phyloP scores from a whole-genome alignment of 2,329 filamentous ascomycete genomes.

The Fusarium protoensiforme region DNA sequence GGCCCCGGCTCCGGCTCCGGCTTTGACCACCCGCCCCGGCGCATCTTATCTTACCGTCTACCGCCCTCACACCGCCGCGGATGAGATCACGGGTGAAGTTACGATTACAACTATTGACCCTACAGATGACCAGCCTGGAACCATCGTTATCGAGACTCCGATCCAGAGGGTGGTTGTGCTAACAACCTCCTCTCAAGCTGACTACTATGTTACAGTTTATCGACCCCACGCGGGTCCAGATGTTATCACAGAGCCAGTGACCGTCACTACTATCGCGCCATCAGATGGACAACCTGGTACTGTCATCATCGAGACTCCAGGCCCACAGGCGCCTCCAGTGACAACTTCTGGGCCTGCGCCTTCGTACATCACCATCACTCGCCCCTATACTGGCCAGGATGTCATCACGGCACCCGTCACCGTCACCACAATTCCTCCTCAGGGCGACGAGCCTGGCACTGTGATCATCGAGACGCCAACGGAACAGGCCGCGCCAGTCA shows the following conservation, averaged over 20 bases:
- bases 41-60: not conserved
- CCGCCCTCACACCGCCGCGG: not conserved
- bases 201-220: slow-evolving; percentile 23
- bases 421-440: slow-evolving; percentile 19
- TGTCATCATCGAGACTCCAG: slow-evolving; percentile 21
- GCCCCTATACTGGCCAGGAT: slow-evolving; percentile 16
- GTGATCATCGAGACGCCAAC: slow-evolving; percentile 27
- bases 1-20: not conserved
- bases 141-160: slow-evolving; percentile 14
- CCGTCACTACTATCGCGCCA: slow-evolving; percentile 15
- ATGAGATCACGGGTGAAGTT: not conserved
- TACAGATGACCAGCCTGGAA: slow-evolving; percentile 1
- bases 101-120: slow-evolving; percentile 6
- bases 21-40: not conserved
- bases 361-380: slow-evolving; percentile 24
- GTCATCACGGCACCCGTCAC: slow-evolving; percentile 20
- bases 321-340: not conserved
- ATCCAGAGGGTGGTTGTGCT: not conserved
- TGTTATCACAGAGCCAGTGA: slow-evolving; percentile 5
- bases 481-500: slow-evolving; percentile 9
- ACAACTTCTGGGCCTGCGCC: not conserved
- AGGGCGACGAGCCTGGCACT: slow-evolving; percentile 21
- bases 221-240: slow-evolving; percentile 16
- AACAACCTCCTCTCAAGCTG: not conserved
- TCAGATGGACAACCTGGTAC: slow-evolving; percentile 20